A percentile compares a stretch with the other conserved stretches of the same genome.
Conservation (phyloP, 768 basidiomycete species). For the Boletus pseudopeckii region DNA sequence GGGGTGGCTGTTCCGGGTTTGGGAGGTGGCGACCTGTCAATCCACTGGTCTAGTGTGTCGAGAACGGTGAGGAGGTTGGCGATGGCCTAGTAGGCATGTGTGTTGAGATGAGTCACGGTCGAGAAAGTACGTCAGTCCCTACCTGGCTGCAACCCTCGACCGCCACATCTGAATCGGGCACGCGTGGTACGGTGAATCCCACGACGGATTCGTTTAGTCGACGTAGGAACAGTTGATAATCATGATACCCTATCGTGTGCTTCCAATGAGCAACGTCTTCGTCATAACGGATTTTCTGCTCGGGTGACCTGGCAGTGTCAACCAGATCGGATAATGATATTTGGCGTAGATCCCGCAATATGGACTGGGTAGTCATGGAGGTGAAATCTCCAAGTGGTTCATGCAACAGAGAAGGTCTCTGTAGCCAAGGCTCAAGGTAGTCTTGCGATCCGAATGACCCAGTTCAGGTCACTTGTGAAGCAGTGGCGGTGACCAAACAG, state of each 20-base stretch:
- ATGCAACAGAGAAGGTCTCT: neutral
- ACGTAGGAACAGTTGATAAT: constrained; percentile 72
- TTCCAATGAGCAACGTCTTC: constrained; percentile 74
- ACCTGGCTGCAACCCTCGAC: constrained; percentile 18
- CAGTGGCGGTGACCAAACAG: constrained; percentile 1
- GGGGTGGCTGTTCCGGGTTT: constrained; percentile 54
- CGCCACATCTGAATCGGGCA: neutral
- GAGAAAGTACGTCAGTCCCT: neutral
- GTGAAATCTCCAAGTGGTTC: neutral
- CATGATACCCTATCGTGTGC: constrained; percentile 62
- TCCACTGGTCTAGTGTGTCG: constrained; percentile 66
- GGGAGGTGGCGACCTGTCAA: constrained; percentile 74
- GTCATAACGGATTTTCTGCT: constrained; percentile 65
- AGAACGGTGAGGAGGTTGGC: constrained; percentile 52
- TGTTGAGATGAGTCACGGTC: neutral
- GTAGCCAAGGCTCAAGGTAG: neutral
- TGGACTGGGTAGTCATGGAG: constrained; percentile 13
- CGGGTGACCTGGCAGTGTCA: constrained; percentile 31
- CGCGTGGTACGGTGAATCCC: constrained; percentile 52
- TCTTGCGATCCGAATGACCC: neutral
- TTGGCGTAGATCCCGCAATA: constrained; percentile 31
- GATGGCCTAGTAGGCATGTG: constrained; percentile 40
- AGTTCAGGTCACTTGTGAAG: too few relatives aligned
- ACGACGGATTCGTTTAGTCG: constrained; percentile 77
- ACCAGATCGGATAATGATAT: constrained; percentile 25